Evolutionary conservation across 169 alveolate genomes (phyloP), one percentile per base, ranked within the genome.

Genomic region (Plasmodium berghei): DNA sequence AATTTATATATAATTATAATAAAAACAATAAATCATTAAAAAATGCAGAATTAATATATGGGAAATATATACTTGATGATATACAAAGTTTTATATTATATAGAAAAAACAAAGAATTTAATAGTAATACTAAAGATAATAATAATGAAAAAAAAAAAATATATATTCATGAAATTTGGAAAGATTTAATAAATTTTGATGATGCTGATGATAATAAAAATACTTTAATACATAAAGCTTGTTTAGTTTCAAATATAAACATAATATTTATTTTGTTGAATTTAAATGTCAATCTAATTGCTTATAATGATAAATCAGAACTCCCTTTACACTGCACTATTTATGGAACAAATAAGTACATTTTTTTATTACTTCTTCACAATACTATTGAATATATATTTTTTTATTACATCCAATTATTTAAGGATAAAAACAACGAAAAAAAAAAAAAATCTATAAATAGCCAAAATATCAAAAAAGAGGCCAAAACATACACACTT

Each of bases 161-260:
- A 0, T 75, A 48, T 59, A 9, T 71, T 10, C 49, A 45, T 70
- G 75, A 85, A 6, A 4, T 34, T 28, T 85, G 91, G 91, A 59
- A 48, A 34, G 10, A 69, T 5, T n/a, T 58, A 85, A 59, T 85
- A 26, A 62, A 85, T 9, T 85, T 85, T 69, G 56, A 85, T 64
- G 70, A 58, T n/a, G 16, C 24, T 18, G 91, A 85, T 69, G 72
- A 70, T 69, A 85, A 85, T 69, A 59, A 85, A 34, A 85, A 85
- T 28, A 85, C 87, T 34, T 73, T 85, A 34, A 85, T 85, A 56
- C 91, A 85, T 46, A 85, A 85, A 20, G 91, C 91, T 6, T 85
- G 91, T 52, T 42, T 85, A 45, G 87, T 85, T 40, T 71, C 87
- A 12, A 85, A 85, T 61, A 6, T 49, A 5, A 85, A 85, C 45